phyloP scores from a whole-genome alignment of 305 asterid genomes.

The Rubia peregrina region DNA sequence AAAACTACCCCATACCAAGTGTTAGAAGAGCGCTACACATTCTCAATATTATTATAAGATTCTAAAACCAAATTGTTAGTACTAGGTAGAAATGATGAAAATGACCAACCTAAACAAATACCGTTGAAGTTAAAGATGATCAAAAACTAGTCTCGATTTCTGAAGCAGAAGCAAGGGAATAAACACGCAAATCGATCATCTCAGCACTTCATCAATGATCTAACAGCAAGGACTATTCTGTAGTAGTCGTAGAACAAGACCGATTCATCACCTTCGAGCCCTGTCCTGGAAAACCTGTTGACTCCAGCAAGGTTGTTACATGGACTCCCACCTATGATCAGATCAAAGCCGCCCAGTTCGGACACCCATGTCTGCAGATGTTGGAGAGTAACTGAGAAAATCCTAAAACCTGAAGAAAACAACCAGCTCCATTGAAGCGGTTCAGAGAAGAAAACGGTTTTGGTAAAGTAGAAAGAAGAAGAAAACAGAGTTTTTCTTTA shows the following conservation, averaged over 20 bases:
- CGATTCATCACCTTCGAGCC: constrained; percentile 39
- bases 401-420: too few species aligned
- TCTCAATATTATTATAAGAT: not conserved
- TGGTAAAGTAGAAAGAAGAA: too few species aligned
- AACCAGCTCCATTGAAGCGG: too few species aligned
- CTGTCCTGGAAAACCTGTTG: constrained; percentile 38
- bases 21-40: too few species aligned
- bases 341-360: constrained; percentile 32
- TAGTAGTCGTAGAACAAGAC: constrained; percentile 31
- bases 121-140: not conserved
- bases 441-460: too few species aligned
- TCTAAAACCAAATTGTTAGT: not conserved
- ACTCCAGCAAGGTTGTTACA: constrained; percentile 48
- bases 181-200: not conserved
- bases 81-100: not conserved
- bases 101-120: not conserved
- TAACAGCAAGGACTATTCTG: constrained; percentile 27
- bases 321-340: constrained; percentile 49
- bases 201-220: not conserved
- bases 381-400: not conserved
- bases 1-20: not conserved
- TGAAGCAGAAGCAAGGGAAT: not conserved
- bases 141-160: not conserved
- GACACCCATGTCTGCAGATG: constrained; percentile 20
- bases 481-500: too few species aligned